Evolutionary conservation across 2,329 filamentous ascomycete species (phyloP), one percentile per base, ranked within the genome.

Genomic region (Emmonsia crescens): DNA sequence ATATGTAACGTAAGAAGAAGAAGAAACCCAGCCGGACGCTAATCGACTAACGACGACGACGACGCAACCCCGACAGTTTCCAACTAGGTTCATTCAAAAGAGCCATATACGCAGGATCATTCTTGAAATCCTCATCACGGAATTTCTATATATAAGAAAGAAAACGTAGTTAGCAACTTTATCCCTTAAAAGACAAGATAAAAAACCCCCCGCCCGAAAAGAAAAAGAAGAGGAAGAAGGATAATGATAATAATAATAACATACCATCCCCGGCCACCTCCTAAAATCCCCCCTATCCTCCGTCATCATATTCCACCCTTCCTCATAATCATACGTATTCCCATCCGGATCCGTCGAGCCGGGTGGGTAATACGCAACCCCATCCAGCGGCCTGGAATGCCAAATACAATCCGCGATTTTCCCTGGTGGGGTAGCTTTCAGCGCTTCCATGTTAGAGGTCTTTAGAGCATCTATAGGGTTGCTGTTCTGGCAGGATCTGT

Each of bases 271-370:
- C 3, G 86, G 83, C 78, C 85, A 93, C 55, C 89, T 83, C 76
- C 85, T 88, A 71, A 94, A 96, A 64, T 88, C 84, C 0, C 77
- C 75, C 59, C 69, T 70, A 36, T 74, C 73, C 68, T 93, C 89
- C 57, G 87, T 81, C 87, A 92, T 91, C 71, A 96, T 79, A 69
- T 96, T 91, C 1, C 87, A 82, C n/a, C 91, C 91, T 70, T 96
- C 91, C 68, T 90, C 80, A 69, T 96, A 96, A 33, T 86, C 66
- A 79, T 95, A 89, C 12, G 82, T 77, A 60, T 85, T 81, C 2
- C 92, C 92, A 61, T 83, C 80, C 21, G 82, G 75, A 71, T 95
- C 91, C 1, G 76, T 75, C 67, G 82, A 76, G 27, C 92, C 91
- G 0, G 88, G 85, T 1, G 92, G 89, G n/a, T 94, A 83, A 21